Evolutionary conservation across 2,329 filamentous ascomycete species (phyloP), one percentile per base, ranked within the genome.

Genomic region (Scedosporium aurantiacum): DNA sequence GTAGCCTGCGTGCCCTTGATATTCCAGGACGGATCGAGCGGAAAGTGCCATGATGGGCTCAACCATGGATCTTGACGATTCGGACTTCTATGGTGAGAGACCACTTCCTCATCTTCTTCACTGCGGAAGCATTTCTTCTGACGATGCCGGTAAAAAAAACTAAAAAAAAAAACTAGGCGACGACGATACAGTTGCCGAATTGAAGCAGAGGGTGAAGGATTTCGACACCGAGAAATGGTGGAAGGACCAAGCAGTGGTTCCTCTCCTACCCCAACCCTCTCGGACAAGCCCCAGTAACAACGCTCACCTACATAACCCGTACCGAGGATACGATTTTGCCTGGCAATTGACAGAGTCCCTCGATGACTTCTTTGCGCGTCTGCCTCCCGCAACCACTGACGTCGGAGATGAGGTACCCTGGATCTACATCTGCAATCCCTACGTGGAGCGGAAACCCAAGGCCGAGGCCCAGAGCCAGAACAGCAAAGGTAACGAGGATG

Each of bases 391-490:
- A 3, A 86, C 80, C 1, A 89, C 85, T 1, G 71, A 76, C 2
- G 70, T 73, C 3, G 72, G 71, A 1, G 67, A 67, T 0, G 66
- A 74, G 0, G 77, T 80, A 2, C 80, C 81, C 0, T 94, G 89
- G 88, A 90, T 96, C 57, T 91, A 82, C 75, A 82, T 89, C 50
- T 81, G 79, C 60, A 90, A 90, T 70, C 87, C 87, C 0, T 80
- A 81, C 67, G 76, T 75, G 63, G 68, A 70, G 3, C 71, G 72
- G 4, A 72, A 72, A 16, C 65, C 68, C 54, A 76, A 71, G 62
- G 63, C 62, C 6, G 66, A 68, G 28, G 70, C 71, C 4, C 64
- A 71, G 41, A 75, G 71, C 60, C 74, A 76, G 63, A 62, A 63
- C 14, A 71, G 76, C 60, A 74, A 69, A 50, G 78, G 77, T 1